A percentile compares a stretch with the other conserved stretches of the same genome.
Conservation (phyloP, 257 asterid genomes). For the Ilex asprella region DNA sequence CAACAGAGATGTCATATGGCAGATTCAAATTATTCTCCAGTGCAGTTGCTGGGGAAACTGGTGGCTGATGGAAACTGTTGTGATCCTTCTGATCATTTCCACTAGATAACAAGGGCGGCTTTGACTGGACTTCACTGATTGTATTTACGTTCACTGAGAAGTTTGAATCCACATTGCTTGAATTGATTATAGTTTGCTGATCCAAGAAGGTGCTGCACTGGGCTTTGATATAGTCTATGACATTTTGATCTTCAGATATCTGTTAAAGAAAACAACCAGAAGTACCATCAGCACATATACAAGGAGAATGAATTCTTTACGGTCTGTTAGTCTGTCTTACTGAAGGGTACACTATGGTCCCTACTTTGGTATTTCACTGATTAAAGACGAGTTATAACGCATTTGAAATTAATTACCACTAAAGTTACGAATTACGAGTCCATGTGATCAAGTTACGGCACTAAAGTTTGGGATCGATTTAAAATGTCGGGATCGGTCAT, state of each 20-base stretch:
- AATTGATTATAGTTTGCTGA: slow-evolving; percentile 37
- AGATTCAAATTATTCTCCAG: slow-evolving; percentile 9
- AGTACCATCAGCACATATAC: too few relatives aligned
- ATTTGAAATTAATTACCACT: too few relatives aligned
- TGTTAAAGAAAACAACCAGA: slow-evolving; percentile 10
- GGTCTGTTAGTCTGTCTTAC: too few relatives aligned
- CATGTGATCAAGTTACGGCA: too few relatives aligned
- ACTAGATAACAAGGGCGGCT: slow-evolving; percentile 5
- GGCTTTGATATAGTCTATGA: slow-evolving; percentile 43
- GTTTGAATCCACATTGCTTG: slow-evolving; percentile 16
- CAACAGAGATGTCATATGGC: slow-evolving; percentile 12
- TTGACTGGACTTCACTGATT: slow-evolving; percentile 8
- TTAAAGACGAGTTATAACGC: too few relatives aligned
- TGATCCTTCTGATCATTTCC: slow-evolving; percentile 20
- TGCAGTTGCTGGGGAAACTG: slow-evolving; percentile 5
- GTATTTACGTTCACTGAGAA: slow-evolving; percentile 5
- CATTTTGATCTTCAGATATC: slow-evolving; percentile 65
- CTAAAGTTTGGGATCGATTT: too few relatives aligned
- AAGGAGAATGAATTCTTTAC: too few relatives aligned
- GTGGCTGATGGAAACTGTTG: slow-evolving; percentile 7
- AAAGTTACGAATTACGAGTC: too few relatives aligned
- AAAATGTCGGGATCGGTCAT: too few relatives aligned
- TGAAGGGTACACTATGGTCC: too few relatives aligned
- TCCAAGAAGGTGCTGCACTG: slow-evolving; percentile 48
- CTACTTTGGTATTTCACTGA: too few relatives aligned